Percentiles rank a stretch among this genome's conserved stretches.
Conservation (phyloP, 768 basidiomycete genomes). For the Brasilioporus rufonigricans region DNA sequence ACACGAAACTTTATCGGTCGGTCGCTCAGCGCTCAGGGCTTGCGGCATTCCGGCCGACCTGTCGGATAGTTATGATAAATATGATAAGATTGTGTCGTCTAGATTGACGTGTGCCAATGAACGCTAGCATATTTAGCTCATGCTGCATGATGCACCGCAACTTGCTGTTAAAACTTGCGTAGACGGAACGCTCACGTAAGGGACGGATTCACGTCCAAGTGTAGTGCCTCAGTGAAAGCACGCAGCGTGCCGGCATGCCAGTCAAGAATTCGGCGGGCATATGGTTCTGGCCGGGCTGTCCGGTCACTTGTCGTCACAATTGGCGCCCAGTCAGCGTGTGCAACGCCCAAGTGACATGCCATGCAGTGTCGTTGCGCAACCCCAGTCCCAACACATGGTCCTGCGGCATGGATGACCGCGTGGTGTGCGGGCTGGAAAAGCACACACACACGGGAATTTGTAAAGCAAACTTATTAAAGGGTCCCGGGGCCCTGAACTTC, state of each 20-base stretch:
- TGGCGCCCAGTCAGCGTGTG: background rate
- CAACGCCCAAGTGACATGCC: background rate
- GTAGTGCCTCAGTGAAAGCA: background rate
- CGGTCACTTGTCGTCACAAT: background rate
- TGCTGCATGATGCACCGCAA: background rate
- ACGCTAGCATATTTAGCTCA: background rate
- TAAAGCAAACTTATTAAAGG: background rate
- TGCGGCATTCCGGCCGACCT: background rate
- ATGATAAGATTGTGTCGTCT: background rate
- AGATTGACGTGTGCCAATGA: background rate
- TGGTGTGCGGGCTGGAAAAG: background rate
- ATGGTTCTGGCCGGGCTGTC: background rate
- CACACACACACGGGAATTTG: background rate
- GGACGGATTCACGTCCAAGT: background rate
- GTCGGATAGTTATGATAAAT: background rate
- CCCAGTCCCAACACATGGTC: background rate
- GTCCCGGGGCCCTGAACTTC: background rate
- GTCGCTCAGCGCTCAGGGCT: background rate
- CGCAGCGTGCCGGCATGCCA: background rate
- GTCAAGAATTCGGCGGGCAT: background rate
- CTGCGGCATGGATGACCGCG: background rate
- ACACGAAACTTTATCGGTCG: constrained; percentile 4
- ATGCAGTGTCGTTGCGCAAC: background rate
- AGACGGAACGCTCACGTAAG: background rate
- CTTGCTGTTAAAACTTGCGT: background rate